Evolutionary conservation across 495 filamentous ascomycete genomes (phyloP), one percentile per base, ranked within the genome.

Genomic region (Haplographium delicatum): DNA sequence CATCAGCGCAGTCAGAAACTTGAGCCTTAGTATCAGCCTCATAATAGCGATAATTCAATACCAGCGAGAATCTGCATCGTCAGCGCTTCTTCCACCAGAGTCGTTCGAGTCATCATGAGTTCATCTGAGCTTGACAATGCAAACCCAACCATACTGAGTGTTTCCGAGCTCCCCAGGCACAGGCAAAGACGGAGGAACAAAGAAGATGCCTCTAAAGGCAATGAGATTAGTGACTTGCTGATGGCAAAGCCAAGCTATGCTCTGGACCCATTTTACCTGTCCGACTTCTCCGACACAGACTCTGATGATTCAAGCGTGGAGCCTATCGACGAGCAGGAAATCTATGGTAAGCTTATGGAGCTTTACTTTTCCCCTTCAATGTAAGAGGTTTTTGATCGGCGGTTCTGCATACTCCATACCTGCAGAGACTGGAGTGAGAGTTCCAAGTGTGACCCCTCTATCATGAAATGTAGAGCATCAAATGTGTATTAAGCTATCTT

Each of bases 301-400:
- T 74, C 74, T 30, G 84, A 84, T 43, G 80, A 88, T 38, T 70
- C 80, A 15, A 63, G 71, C 5, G 72, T 82, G 22, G 91, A 96
- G 54, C 86, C 83, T 24, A 93, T 98, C 52, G 93, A 98, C 59
- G 89, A 89, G 63, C 94, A 96, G 62, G 93, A 98, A 67, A 88
- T 98, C 20, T 98, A 89, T 61, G 90, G 90, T 95, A 73, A 56
- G 44, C 26, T 28, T 35, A 45, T 50, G 11, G 27, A 13, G 16
- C 25, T 11, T 40, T 8, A 33, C 44, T 27, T 27, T 26, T 20
- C 20, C 26, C 16, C 10, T 31, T 23, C 34, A 25, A 28, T n/a
- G n/a, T n/a, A n/a, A n/a, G n/a, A n/a, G 15, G 15, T 40, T 4
- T 46, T 39, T 9, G 11, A 10, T 28, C 20, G 9, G 41, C 20